Evolutionary conservation across 164 flowering plant species (phyloP).

Genomic region (Magnolia changhungtana): DNA sequence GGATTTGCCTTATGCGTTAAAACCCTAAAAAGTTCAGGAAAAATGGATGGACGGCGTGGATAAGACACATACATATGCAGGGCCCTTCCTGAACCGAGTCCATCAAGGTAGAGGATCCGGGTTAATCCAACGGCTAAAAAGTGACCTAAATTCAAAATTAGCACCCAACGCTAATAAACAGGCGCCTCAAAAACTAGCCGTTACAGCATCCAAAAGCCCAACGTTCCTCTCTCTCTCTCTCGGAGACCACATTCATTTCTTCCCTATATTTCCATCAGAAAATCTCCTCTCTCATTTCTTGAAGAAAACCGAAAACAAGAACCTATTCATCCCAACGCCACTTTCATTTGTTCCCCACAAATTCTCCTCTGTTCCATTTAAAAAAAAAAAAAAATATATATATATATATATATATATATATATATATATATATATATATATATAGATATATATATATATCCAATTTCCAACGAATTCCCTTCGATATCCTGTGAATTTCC

Average conservation of each 20-base stretch:
- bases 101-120: not conserved
- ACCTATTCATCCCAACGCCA: constrained; percentile 27
- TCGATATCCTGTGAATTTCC: constrained; percentile 4
- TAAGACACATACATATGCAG: too few species aligned
- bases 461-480: not conserved
- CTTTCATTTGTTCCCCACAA: not conserved
- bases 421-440: constrained; percentile 38
- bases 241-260: too few species aligned
- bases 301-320: constrained; percentile 49
- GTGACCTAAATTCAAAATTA: not conserved
- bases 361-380: constrained; percentile 36
- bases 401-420: constrained; percentile 38
- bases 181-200: not conserved
- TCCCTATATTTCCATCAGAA: not conserved
- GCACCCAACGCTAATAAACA: not conserved
- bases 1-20: too few species aligned
- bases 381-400: constrained; percentile 61
- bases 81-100: too few species aligned
- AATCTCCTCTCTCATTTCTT: constrained; percentile 40
- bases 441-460: too few species aligned
- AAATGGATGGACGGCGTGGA: too few species aligned
- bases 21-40: too few species aligned
- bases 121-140: not conserved
- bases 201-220: not conserved
- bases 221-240: not conserved